Evolutionary conservation across 2,329 filamentous ascomycete genomes (phyloP), one percentile per base, ranked within the genome.

Genomic region (Alternaria longipes): DNA sequence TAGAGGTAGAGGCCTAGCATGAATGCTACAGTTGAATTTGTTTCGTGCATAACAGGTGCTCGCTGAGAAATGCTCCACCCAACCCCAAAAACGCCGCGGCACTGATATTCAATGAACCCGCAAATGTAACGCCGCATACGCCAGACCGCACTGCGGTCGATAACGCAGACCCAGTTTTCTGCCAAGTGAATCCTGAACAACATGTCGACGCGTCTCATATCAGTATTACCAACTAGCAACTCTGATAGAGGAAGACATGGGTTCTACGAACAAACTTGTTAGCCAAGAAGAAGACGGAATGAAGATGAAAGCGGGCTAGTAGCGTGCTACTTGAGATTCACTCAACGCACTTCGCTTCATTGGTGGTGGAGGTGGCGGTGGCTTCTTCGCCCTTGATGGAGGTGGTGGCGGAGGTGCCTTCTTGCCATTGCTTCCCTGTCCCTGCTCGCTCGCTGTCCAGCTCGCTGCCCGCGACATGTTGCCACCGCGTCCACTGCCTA

Each of bases 361-460:
- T 22, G 89, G 88, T 11, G 86, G 87, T 22, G 87, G 88, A 38
- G 87, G 87, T 61, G 88, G 87, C 22, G 86, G 85, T 12, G 88
- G 87, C 77, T 90, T 90, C 82, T 90, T 91, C 36, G 85, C 80
- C 71, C 88, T 81, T 22, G 84, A 85, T 24, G 88, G 89, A 28
- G 89, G 88, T 20, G 89, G 88, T 47, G 87, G 86, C 20, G 76
- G 76, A 41, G 76, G 74, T 45, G 83, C 84, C 76, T 86, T 88
- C 75, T 85, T 85, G 56, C 71, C 77, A 47, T 64, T 68, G 8
- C 60, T 61, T 54, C 65, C 69, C 54, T 67, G 62, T 7, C 73
- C 76, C 22, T 68, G 64, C 32, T 50, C 46, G 16, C 79, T 42
- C 14, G 42, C 80, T 18, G 80, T 81, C 69, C 83, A 83, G 71